Base-by-base conservation (phyloP, 768 basidiomycete genomes). In the Leucogyrophana mollusca region DNA sequence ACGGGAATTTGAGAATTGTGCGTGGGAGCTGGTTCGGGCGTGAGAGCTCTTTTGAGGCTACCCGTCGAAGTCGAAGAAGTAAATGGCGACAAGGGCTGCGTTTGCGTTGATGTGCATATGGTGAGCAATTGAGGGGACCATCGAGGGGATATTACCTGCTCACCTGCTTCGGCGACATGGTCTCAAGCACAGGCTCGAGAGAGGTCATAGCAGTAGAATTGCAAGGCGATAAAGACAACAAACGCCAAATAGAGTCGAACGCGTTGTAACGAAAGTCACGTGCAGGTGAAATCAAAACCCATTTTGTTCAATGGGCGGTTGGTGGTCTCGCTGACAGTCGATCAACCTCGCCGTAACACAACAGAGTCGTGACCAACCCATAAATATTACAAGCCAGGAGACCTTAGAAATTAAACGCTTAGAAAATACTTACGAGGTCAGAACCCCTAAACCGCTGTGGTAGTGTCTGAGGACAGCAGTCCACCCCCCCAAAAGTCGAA, bases 241-340 rank as follows among this genome's bases (percentile, higher is more conserved):
- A 41, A 4, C 33, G 33, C 17, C 33, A 37, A 44, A 34, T 2
- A 34, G 33, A 34, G 18, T 37, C 43, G 8, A 22, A 14, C 35
- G 11, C 3, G 14, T 20, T 27, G 10, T 13, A n/a, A 34, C 23
- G 3, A 9, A 25, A 22, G 48, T 65, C 61, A 62, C 64, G 64
- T 62, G 61, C 21, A 25, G 1, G 1, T 17, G 34, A 65, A 60
- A 40, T 55, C 63, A 61, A 53, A n/a, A n/a, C n/a, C n/a, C n/a
- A n/a, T n/a, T n/a, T n/a, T n/a, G n/a, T n/a, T n/a, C n/a, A n/a
- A n/a, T n/a, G n/a, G n/a, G n/a, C n/a, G n/a, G n/a, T n/a, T n/a
- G n/a, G n/a, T n/a, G n/a, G n/a, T n/a, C n/a, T n/a, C n/a, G n/a
- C n/a, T n/a, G n/a, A n/a, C n/a, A n/a, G n/a, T n/a, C n/a, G n/a